These are phyloP conservation scores for Podospora pseudocomata DNA, from an alignment of 495 filamentous ascomycete species.

Conservation along the genomic window DNA sequence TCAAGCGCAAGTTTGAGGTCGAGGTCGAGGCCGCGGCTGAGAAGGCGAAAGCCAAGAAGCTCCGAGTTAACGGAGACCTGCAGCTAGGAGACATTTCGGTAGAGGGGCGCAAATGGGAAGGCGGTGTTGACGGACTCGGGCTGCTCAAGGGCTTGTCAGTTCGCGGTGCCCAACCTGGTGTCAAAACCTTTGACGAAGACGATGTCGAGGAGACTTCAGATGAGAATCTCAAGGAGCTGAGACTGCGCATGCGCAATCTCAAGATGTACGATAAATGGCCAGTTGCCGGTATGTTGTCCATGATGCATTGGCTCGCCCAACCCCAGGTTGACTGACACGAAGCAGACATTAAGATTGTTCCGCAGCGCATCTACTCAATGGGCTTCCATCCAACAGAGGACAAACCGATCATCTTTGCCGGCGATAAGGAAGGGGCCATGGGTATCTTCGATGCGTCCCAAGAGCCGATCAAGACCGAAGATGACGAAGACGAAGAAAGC, in stretches of 20 bases:
- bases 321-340: slow-evolving; percentile 18
- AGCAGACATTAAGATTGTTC: slow-evolving; percentile 85
- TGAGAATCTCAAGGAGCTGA: slow-evolving; percentile 67
- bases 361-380: slow-evolving; percentile 82
- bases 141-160: slow-evolving; percentile 39
- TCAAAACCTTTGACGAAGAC: slow-evolving; percentile 72
- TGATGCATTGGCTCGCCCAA: not conserved
- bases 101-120: slow-evolving; percentile 61
- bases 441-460: slow-evolving; percentile 93
- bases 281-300: slow-evolving; percentile 60
- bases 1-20: slow-evolving; percentile 77
- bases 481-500: slow-evolving; percentile 56
- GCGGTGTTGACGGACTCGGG: slow-evolving; percentile 40
- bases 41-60: slow-evolving; percentile 63
- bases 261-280: slow-evolving; percentile 77
- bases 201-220: slow-evolving; percentile 80
- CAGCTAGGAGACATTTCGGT: slow-evolving; percentile 75
- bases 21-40: slow-evolving; percentile 60
- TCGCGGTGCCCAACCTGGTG: slow-evolving; percentile 71
- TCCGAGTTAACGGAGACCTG: slow-evolving; percentile 67
- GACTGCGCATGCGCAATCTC: slow-evolving; percentile 76
- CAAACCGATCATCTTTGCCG: slow-evolving; percentile 90
- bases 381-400: slow-evolving; percentile 82
- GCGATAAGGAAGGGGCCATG: slow-evolving; percentile 90
- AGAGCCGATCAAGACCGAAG: slow-evolving; percentile 46